Percentiles rank a stretch among this genome's conserved stretches.
phyloP scores from a whole-genome alignment of 768 basidiomycete genomes.

The Mycena rebaudengoi region DNA sequence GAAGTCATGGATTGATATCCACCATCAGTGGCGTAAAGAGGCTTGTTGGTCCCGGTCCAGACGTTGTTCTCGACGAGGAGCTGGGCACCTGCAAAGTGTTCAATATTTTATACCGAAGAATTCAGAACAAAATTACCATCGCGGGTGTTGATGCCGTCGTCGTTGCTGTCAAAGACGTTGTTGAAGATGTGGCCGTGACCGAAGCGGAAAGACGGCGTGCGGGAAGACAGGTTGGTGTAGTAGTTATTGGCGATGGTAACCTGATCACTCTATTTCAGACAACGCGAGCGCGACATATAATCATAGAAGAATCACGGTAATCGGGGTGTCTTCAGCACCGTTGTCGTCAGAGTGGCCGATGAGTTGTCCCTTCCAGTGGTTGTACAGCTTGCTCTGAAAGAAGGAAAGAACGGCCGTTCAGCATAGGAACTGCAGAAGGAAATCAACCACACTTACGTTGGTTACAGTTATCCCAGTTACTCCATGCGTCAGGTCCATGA shows the following conservation, averaged over 20 bases:
- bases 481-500: slow-evolving; percentile 56
- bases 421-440: no score
- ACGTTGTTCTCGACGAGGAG: slow-evolving; percentile 59
- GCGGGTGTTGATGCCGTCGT: slow-evolving; percentile 54
- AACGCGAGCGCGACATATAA: no score
- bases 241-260: slow-evolving; percentile 50
- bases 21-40: slow-evolving; percentile 49
- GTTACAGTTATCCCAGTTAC: slow-evolving; percentile 51
- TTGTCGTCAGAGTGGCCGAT: slow-evolving; percentile 55
- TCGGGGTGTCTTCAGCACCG: slow-evolving; percentile 40
- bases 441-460: slow-evolving; percentile 36
- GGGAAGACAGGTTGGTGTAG: slow-evolving; percentile 52
- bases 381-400: slow-evolving; percentile 43
- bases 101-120: not conserved
- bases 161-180: slow-evolving; percentile 52
- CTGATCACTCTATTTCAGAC: no score
- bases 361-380: slow-evolving; percentile 57
- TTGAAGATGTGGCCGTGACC: slow-evolving; percentile 57
- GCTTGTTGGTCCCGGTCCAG: slow-evolving; percentile 49
- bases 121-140: slow-evolving; percentile 35
- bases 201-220: slow-evolving; percentile 56
- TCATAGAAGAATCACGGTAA: no score
- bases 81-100: slow-evolving; percentile 44
- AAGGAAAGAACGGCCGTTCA: not conserved
- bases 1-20: no score